Evolutionary conservation across 2,329 filamentous ascomycete species (phyloP), one percentile per base, ranked within the genome.

Genomic region (Capronia coronata): DNA sequence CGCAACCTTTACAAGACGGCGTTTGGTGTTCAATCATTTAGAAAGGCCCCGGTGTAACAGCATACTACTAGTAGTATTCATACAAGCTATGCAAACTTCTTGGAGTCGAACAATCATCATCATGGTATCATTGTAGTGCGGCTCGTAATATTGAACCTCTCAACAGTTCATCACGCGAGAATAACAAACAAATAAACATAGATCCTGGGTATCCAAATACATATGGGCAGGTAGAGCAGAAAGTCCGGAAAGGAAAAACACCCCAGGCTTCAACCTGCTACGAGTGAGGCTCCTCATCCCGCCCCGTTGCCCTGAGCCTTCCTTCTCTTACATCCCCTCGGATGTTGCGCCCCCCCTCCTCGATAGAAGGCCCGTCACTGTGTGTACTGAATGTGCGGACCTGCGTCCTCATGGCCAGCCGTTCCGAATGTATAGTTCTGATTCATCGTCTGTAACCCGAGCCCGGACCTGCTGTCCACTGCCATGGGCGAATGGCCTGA

Each of bases 401-500:
- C 27, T 22, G 35, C 25, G 3, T 41, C 40, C 25, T 21, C 40
- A 10, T 38, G 27, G 11, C 34, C 48, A 13, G 43, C 30, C 7
- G 22, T 37, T 16, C 41, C 40, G 22, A 46, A 56, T 10, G 44
- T 18, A 23, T 47, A 48, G 32, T 48, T 38, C 30, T 46, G 54
- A 16, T 51, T 21, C 37, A 38, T 48, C 41, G 45, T 32, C 13
- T 51, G 45, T 11, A 56, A 29, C 25, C 54, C 54, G 7, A 55
- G 54, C n/a, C 54, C 49, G 40, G 52, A 23, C 23, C 25, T 37
- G 11, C 27, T 25, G 22, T 53, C 39, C 29, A 48, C 27, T 8
- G 14, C 46, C 30, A 49, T 40, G 16, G 48, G 42, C 7, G 45
- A 39, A 8, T 49, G 48, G 10, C 13, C 27, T 3, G 43, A 25